A percentile compares a stretch with the other conserved stretches of the same genome.
Conservation (phyloP, 169 alveolate species). For the Babesia bigemina region DNA sequence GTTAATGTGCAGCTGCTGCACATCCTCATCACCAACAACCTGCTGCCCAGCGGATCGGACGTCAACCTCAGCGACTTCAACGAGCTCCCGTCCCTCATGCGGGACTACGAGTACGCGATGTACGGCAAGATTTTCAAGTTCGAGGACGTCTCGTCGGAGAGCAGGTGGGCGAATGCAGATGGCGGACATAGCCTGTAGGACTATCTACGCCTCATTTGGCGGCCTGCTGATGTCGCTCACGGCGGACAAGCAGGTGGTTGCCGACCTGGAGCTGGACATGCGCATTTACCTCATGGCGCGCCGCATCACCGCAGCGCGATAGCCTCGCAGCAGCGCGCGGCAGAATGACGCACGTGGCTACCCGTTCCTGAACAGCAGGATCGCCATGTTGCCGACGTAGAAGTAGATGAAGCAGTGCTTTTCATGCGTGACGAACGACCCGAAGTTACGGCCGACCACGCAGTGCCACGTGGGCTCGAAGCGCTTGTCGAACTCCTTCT, state of each 20-base stretch:
- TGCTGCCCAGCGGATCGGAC: slow-evolving; percentile 63
- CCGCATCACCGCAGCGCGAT: slow-evolving; percentile 62
- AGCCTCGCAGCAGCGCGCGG: background rate
- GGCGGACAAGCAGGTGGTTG: slow-evolving; percentile 89
- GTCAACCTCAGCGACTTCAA: slow-evolving; percentile 59
- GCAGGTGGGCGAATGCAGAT: slow-evolving; percentile 65
- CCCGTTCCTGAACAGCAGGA: slow-evolving; percentile 96
- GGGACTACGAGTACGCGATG: slow-evolving; percentile 88
- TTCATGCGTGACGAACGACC: slow-evolving; percentile 99
- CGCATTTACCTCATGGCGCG: slow-evolving; percentile 82
- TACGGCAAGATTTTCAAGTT: slow-evolving; percentile 87
- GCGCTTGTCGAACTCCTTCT: slow-evolving; percentile 98
- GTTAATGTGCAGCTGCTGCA: slow-evolving; percentile 55
- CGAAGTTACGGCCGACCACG: slow-evolving; percentile 98
- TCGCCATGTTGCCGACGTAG: slow-evolving; percentile 98
- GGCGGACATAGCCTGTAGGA: slow-evolving; percentile 5
- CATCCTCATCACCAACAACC: slow-evolving; percentile 52
- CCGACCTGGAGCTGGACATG: slow-evolving; percentile 88
- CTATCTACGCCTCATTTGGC: slow-evolving; percentile 86
- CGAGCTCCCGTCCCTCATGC: slow-evolving; percentile 75
- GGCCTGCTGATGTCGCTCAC: slow-evolving; percentile 89
- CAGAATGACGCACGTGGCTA: slow-evolving; percentile 63
- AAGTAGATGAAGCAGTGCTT: slow-evolving; percentile 99
- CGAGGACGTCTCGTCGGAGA: slow-evolving; percentile 90
- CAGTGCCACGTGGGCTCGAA: slow-evolving; percentile 99